Base-by-base conservation (phyloP, 495 filamentous ascomycete genomes). In the Lindgomyces ingoldianus region DNA sequence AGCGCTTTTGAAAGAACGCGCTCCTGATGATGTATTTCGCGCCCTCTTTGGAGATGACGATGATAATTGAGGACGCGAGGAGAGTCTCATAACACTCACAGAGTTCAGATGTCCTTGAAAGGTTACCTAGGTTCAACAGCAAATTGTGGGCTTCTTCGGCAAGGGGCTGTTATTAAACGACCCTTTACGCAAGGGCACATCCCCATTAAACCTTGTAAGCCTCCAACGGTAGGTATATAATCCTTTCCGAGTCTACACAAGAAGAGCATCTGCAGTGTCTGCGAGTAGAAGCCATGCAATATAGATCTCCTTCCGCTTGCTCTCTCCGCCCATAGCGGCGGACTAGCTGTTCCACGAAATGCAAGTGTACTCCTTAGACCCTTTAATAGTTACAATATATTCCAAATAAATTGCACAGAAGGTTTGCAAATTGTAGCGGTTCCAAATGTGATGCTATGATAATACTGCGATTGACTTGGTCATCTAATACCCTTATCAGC, bases 21-120 rank as follows among this genome's bases (percentile, higher is more conserved):
- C 93, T 3, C 88, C 87, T 1, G 93, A 96, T 48, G 91, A 88
- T n/a, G 87, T 97, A 2, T 95, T 98, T 71, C 90, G 87, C 73
- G 91, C 91, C 21, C 91, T 98, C 16, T 98, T 98, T 80, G 94
- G 93, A 69, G 88, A 93, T 64, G 45, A 51, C 18, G 60, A 64
- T 16, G 44, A 51, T 1, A 51, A 64, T 2, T 56, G 26, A 36
- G 24, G 18, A 14, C 30, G n/a, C 12, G n/a, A 30, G 1, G 29
- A 12, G 9, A 4, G 18, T 46, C 14, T 16, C 16, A 33, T 12
- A 29, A 26, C 29, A 12, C 9, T 25, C 4, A 12, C 47, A 14
- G 6, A 39, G 33, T 39, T 39, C 33, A 39, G 33, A 39, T 6
- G 6, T 39, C 33, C 33, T 14, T 14, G 33, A 6, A 39, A 39